Conservation (phyloP, 306 rosid genomes). For the Herpetospermum pedunculosum region DNA sequence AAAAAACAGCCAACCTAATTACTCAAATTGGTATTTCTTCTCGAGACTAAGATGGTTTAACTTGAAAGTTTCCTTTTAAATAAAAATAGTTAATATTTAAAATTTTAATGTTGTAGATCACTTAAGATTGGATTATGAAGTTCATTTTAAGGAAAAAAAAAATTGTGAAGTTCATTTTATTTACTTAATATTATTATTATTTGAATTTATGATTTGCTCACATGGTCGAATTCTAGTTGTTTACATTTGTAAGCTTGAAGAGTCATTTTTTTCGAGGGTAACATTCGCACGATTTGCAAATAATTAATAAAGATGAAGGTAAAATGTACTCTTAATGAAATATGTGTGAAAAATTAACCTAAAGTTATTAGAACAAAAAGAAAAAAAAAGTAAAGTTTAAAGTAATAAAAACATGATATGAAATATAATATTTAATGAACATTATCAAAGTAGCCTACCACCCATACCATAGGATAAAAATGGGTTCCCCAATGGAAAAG, state of each 20-base stretch:
- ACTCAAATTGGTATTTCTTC: background rate
- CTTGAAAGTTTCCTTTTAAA: background rate
- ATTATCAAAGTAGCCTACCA: background rate
- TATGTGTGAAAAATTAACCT: too few relatives aligned
- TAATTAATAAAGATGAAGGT: background rate
- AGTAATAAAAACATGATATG: too few relatives aligned
- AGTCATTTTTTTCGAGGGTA: background rate
- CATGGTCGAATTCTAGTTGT: background rate
- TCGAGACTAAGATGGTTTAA: too few relatives aligned
- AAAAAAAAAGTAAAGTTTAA: too few relatives aligned
- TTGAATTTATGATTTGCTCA: background rate
- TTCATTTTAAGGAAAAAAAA: background rate
- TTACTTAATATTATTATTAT: background rate
- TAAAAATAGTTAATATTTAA: too few relatives aligned
- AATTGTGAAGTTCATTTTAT: background rate
- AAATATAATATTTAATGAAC: background rate
- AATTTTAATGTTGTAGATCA: background rate
- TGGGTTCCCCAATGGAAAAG: constrained; percentile 1
- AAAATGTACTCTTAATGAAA: background rate
- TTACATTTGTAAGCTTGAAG: background rate
- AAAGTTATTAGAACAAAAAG: too few relatives aligned
- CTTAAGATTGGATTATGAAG: background rate
- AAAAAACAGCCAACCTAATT: too few relatives aligned
- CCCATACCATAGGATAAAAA: background rate
- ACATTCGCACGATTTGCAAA: background rate